Percentiles rank a stretch among this genome's conserved stretches.
phyloP scores from a whole-genome alignment of 495 filamentous ascomycete genomes.

The Cenococcum geophilum region DNA sequence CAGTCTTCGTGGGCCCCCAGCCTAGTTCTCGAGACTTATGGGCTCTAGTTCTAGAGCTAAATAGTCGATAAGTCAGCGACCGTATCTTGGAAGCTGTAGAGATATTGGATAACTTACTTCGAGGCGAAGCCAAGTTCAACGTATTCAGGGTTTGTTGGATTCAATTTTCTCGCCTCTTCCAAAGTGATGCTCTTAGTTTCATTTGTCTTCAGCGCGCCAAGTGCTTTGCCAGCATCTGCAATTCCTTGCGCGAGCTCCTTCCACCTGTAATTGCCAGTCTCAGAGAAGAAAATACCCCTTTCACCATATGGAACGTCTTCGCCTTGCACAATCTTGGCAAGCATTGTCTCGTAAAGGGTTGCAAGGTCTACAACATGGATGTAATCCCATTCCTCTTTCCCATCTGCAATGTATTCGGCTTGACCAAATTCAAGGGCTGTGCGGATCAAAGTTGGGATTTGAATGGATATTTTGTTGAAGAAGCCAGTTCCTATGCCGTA shows the following conservation, averaged over 20 bases:
- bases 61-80: background rate
- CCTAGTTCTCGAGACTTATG: slow-evolving; percentile 36
- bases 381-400: slow-evolving; percentile 44
- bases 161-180: slow-evolving; percentile 35
- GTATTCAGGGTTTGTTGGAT: slow-evolving; percentile 28
- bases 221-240: slow-evolving; percentile 36
- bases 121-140: slow-evolving; percentile 40
- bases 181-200: slow-evolving; percentile 36
- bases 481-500: slow-evolving; percentile 45
- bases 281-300: slow-evolving; percentile 44
- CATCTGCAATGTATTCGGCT: slow-evolving; percentile 38
- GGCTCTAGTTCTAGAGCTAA: slow-evolving; percentile 31
- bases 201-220: slow-evolving; percentile 33
- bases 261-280: slow-evolving; percentile 42
- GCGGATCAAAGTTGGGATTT: slow-evolving; percentile 37
- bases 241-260: slow-evolving; percentile 37
- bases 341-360: slow-evolving; percentile 38
- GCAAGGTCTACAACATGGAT: slow-evolving; percentile 47
- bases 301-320: slow-evolving; percentile 39
- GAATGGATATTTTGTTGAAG: slow-evolving; percentile 42
- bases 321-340: slow-evolving; percentile 22
- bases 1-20: slow-evolving; percentile 40
- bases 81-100: background rate
- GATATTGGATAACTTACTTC: slow-evolving; percentile 22
- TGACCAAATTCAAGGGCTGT: slow-evolving; percentile 32